Conservation (phyloP, 2,329 filamentous ascomycete species). For the Chrysoporthe cubensis region DNA sequence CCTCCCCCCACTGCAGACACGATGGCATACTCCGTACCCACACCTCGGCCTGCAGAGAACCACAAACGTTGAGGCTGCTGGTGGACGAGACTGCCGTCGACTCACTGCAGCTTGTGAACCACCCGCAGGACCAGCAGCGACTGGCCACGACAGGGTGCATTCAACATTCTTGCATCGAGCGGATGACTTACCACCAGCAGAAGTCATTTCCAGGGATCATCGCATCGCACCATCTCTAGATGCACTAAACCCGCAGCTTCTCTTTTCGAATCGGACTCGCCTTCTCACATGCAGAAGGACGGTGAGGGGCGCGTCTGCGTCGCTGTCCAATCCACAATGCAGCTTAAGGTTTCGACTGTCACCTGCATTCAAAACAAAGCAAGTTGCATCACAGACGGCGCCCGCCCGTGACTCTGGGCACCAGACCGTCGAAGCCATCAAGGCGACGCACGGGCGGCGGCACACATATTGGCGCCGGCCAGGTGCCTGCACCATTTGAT, state of each 20-base stretch:
- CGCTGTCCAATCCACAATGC: constrained; percentile 14
- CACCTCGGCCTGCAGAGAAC: constrained; percentile 4
- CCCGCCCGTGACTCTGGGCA: not conserved
- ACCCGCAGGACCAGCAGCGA: constrained; percentile 8
- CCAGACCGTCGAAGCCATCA: not conserved
- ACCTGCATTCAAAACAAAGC: constrained; percentile 12
- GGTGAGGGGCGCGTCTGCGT: constrained; percentile 22
- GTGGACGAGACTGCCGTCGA: not conserved
- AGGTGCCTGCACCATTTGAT: constrained; percentile 9
- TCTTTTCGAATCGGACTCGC: constrained; percentile 6
- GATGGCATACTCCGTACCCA: constrained; percentile 6
- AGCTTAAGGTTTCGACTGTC: constrained; percentile 9
- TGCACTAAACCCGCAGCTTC: constrained; percentile 19
- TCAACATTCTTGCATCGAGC: not conserved
- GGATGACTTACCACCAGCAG: not conserved
- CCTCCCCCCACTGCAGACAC: constrained; percentile 7
- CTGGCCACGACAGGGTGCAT: constrained; percentile 13
- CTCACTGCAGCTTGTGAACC: not conserved
- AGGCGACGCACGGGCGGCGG: constrained; percentile 13
- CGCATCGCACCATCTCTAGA: not conserved
- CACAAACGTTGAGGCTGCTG: not conserved
- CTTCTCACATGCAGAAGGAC: constrained; percentile 28
- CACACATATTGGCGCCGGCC: constrained; percentile 15
- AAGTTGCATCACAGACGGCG: constrained; percentile 10
- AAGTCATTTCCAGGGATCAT: not conserved